These are phyloP conservation scores for Stagonosporopsis chrysanthemi DNA, from an alignment of 2,329 filamentous ascomycete genomes.

Conservation along the genomic window DNA sequence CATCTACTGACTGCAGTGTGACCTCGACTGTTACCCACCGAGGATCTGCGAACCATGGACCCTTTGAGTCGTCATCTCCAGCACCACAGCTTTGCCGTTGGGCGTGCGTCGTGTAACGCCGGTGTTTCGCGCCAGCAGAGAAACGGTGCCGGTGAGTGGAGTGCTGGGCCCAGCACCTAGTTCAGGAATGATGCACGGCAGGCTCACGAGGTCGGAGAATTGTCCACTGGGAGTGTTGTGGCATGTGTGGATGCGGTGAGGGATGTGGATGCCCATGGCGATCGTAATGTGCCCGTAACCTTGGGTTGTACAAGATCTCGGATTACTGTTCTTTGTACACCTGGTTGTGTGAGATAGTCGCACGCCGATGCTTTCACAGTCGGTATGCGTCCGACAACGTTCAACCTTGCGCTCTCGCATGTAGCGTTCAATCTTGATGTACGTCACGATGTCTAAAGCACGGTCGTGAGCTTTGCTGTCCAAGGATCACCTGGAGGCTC, in stretches of 20 bases:
- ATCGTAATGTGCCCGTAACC: constrained; percentile 4
- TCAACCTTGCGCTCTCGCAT: neutral
- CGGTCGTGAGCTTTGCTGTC: neutral
- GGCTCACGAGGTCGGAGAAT: neutral
- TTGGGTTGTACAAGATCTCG: constrained; percentile 7
- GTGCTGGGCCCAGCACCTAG: neutral
- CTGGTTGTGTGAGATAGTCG: neutral
- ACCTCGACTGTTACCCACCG: constrained; percentile 2
- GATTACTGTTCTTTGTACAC: constrained; percentile 3
- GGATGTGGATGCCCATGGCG: constrained; percentile 1
- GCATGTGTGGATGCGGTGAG: neutral
- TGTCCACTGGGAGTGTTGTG: neutral
- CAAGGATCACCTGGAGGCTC: neutral
- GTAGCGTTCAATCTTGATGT: neutral
- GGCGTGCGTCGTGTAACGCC: neutral
- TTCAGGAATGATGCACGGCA: neutral
- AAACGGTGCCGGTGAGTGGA: neutral
- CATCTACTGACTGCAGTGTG: constrained; percentile 1
- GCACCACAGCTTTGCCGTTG: neutral
- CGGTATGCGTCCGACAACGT: neutral
- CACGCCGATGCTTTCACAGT: neutral
- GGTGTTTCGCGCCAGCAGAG: neutral
- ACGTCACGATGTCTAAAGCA: neutral
- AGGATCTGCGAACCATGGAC: constrained; percentile 1
- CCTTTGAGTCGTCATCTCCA: neutral